Evolutionary conservation across 208 protist species (phyloP), one percentile per base, ranked within the genome.

Genomic region (Crithidia expoeki): DNA sequence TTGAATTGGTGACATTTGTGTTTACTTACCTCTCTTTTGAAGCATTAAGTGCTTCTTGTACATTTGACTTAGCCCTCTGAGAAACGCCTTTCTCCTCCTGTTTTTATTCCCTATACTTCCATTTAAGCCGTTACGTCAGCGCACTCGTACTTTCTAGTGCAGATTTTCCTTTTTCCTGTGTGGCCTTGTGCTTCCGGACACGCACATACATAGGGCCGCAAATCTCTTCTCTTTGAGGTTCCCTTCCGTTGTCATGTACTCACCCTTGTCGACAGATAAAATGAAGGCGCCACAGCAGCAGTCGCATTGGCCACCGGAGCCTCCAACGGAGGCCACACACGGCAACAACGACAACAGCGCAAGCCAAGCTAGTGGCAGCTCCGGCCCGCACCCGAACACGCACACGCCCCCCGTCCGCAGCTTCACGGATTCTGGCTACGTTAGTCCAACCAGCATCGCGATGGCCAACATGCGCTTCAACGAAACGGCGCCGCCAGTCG

Each of bases 401-500:
- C 38, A 50, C 34, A 47, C 3, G 38, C 34, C n/a, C n/a, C 57
- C 57, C 11, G 38, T 25, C 2, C 30, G 34, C 51, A 36, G 4
- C 51, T 46, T 28, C 33, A n/a, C 6, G 6, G 38, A 63, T 30
- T 7, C 28, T 32, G 14, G 46, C 12, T 27, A 40, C 32, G 33
- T 40, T 34, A 56, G 23, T 34, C 61, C 61, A 12, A 67, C 46
- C 10, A 55, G 61, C 33, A 57, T 67, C 0, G 61, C 55, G 23
- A 30, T 67, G 28, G 61, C 61, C 0, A 46, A 67, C 61, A 40
- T 55, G 61, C 61, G 61, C 10, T 67, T 67, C n/a, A 57, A 67
- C 49, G 61, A 67, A n/a, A 67, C 61, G 2, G 61, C 61, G 4
- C 61, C 61, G n/a, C 61, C 61, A 23, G 61, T 67, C 9, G 1